phyloP scores from a whole-genome alignment of 768 basidiomycete species.

The Imleria badia region DNA sequence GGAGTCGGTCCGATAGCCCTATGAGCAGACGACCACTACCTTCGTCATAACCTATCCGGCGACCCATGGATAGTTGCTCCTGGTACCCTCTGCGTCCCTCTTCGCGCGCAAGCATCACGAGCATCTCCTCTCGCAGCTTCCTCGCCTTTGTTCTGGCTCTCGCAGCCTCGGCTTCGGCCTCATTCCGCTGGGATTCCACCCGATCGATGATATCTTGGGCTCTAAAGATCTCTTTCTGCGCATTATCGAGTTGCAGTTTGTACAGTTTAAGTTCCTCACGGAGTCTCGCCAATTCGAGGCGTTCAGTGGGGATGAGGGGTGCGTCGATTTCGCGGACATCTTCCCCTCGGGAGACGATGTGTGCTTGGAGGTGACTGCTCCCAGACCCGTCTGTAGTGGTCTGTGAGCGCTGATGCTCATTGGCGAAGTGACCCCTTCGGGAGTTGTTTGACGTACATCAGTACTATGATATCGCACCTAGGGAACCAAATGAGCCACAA shows the following conservation, averaged over 20 bases:
- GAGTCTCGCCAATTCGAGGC: slow-evolving; percentile 38
- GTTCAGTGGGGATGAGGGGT: slow-evolving; percentile 25
- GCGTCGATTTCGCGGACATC: slow-evolving; percentile 33
- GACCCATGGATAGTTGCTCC: slow-evolving; percentile 40
- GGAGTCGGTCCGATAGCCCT: slow-evolving; percentile 10
- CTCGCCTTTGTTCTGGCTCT: slow-evolving; percentile 45
- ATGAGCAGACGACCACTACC: slow-evolving; percentile 19
- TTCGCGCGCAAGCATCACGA: slow-evolving; percentile 41
- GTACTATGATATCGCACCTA: not conserved
- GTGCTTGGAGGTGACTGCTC: slow-evolving; percentile 31
- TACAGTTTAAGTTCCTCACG: slow-evolving; percentile 46
- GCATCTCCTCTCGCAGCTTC: slow-evolving; percentile 41
- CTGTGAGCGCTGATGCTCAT: slow-evolving; percentile 27
- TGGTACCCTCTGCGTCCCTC: slow-evolving; percentile 44
- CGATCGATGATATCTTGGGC: slow-evolving; percentile 44
- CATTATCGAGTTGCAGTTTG: slow-evolving; percentile 45
- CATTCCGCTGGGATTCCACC: slow-evolving; percentile 41
- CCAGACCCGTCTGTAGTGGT: slow-evolving; percentile 29
- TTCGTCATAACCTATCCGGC: slow-evolving; percentile 30
- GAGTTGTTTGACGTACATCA: not conserved
- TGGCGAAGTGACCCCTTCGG: slow-evolving; percentile 24
- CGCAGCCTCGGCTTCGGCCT: slow-evolving; percentile 47
- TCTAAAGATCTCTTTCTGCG: slow-evolving; percentile 43
- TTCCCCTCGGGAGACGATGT: slow-evolving; percentile 30
- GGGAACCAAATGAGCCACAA: not conserved